Conservation (phyloP, 2,329 filamentous ascomycete species). For the Neonectria sp. region DNA sequence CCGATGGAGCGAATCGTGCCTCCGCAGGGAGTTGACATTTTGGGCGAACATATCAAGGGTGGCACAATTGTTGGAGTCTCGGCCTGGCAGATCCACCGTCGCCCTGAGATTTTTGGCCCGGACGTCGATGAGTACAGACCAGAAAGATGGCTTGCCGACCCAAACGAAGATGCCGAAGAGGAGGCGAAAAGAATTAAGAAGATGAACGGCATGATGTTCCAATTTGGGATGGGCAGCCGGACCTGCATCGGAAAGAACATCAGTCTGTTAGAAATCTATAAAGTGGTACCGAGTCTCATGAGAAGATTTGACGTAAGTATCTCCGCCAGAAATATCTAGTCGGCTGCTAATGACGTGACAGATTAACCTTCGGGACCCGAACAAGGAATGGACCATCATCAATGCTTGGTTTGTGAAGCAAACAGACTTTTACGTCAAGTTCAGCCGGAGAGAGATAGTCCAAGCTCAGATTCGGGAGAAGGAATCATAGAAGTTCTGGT, state of each 20-base stretch:
- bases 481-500: not conserved
- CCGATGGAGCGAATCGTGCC: constrained; percentile 83
- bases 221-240: constrained; percentile 80
- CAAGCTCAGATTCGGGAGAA: constrained; percentile 47
- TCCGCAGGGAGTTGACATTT: constrained; percentile 73
- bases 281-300: constrained; percentile 65
- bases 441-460: constrained; percentile 61
- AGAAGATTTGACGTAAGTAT: constrained; percentile 43
- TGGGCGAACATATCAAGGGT: constrained; percentile 73
- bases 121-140: constrained; percentile 78
- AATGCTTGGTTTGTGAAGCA: constrained; percentile 78
- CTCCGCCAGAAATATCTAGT: fast-evolving
- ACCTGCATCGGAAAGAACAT: constrained; percentile 82
- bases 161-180: constrained; percentile 51
- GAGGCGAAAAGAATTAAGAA: constrained; percentile 60
- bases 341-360: constrained; percentile 46
- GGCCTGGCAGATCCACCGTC: constrained; percentile 81
- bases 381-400: constrained; percentile 70
- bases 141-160: constrained; percentile 74
- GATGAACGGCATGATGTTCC: constrained; percentile 54
- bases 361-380: constrained; percentile 69
- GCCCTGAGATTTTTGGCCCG: constrained; percentile 76
- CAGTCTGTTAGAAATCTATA: constrained; percentile 74
- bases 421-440: constrained; percentile 66
- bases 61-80: constrained; percentile 83